Evolutionary conservation across 208 protist genomes (phyloP).

Genomic region (Acanthamoeba pearcei): DNA sequence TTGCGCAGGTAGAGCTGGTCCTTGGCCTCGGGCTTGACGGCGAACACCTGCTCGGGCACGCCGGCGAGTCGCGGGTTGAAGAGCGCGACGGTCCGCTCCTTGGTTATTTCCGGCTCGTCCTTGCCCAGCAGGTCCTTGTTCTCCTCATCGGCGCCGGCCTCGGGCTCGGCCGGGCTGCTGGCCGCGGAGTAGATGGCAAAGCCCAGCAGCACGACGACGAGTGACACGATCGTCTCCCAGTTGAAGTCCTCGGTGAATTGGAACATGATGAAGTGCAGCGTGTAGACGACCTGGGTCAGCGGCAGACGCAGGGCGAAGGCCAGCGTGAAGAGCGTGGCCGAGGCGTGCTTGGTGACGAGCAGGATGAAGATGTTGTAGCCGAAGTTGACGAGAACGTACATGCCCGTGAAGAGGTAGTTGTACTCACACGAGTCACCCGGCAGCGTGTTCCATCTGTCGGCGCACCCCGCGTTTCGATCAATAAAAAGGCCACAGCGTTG

Average conservation of each 20-base stretch:
- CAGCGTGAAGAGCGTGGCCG: slow-evolving; percentile 79
- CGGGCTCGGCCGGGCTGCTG: slow-evolving; percentile 26
- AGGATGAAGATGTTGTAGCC: slow-evolving; percentile 81
- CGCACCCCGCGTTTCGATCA: not conserved
- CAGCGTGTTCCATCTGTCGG: slow-evolving; percentile 58
- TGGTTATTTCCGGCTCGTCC: not conserved
- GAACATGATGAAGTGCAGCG: slow-evolving; percentile 76
- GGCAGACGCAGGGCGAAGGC: slow-evolving; percentile 78
- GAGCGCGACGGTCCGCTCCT: slow-evolving; percentile 25
- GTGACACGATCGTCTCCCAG: slow-evolving; percentile 60
- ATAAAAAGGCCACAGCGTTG: not conserved
- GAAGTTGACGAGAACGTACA: slow-evolving; percentile 78
- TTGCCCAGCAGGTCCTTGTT: slow-evolving; percentile 43
- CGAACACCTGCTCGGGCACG: slow-evolving; percentile 31
- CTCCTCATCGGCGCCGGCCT: not conserved
- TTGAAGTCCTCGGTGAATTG: slow-evolving; percentile 32
- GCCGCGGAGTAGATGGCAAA: slow-evolving; percentile 57
- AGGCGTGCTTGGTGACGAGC: slow-evolving; percentile 78
- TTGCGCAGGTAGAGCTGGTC: slow-evolving; percentile 57
- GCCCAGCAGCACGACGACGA: slow-evolving; percentile 58
- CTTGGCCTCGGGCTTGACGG: slow-evolving; percentile 48
- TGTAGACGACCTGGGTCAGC: slow-evolving; percentile 77
- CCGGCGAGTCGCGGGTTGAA: slow-evolving; percentile 44
- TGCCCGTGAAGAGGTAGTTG: slow-evolving; percentile 71
- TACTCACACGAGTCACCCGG: slow-evolving; percentile 75